Evolutionary conservation across 169 alveolate species (phyloP).

Genomic region (Babesia microti): DNA sequence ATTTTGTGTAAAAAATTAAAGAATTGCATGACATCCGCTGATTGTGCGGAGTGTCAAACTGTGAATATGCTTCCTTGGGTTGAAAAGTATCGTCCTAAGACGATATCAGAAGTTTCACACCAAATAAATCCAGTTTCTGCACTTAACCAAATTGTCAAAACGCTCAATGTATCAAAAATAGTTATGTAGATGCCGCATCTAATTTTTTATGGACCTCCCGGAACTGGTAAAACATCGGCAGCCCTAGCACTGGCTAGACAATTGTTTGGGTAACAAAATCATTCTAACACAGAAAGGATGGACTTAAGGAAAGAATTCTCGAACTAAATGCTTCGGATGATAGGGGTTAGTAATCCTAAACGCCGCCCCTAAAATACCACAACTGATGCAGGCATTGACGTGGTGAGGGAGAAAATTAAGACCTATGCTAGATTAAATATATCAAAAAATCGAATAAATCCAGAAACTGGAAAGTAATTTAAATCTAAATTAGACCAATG

Average conservation of each 20-base stretch:
- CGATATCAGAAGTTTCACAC: conserved; percentile 60
- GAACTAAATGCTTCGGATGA: conserved; percentile 99
- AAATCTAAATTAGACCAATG: conserved; percentile 41
- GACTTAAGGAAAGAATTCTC: conserved; percentile 82
- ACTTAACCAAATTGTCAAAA: conserved; percentile 59
- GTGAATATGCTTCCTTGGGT: conserved; percentile 67
- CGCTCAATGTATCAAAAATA: conserved; percentile 20
- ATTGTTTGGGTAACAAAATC: conserved; percentile 72
- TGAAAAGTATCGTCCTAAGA: conserved; percentile 69
- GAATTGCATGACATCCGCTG: too few species aligned
- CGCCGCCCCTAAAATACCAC: not conserved
- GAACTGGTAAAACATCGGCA: conserved; percentile 98
- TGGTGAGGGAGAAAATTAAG: conserved; percentile 93
- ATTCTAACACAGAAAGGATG: conserved; percentile 52
- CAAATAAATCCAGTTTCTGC: conserved; percentile 64
- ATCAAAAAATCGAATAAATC: conserved; percentile 65
- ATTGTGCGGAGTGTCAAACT: not conserved
- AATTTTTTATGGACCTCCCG: conserved; percentile 96
- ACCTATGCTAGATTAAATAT: conserved; percentile 89
- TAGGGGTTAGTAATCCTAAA: conserved; percentile 57
- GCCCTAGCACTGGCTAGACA: conserved; percentile 89
- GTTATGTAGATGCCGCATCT: conserved; percentile 80
- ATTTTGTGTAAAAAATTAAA: too few species aligned
- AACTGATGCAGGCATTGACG: conserved; percentile 77
- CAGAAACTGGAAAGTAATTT: conserved; percentile 61